Conservation (phyloP, 208 protist genomes). For the Crithidia fasciculata region DNA sequence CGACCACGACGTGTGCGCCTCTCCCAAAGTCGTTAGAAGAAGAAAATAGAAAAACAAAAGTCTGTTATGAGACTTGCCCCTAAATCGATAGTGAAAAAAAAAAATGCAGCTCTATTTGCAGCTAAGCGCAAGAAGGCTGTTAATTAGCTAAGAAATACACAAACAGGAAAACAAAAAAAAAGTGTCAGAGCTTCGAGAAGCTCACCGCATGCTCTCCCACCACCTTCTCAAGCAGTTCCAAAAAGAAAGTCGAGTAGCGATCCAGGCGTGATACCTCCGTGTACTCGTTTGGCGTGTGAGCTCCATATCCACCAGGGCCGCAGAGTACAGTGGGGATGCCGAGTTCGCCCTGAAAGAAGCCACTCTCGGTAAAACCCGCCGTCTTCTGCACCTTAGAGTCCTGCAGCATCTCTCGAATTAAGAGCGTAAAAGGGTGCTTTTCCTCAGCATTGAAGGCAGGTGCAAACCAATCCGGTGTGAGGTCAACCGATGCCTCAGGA, state of each 20-base stretch:
- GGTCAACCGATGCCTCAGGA: conserved; percentile 20
- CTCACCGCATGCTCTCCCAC: background rate
- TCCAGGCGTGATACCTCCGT: conserved; percentile 29
- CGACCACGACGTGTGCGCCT: too few relatives aligned
- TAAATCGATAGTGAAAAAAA: too few relatives aligned
- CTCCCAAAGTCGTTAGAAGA: too few relatives aligned
- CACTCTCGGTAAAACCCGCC: conserved; percentile 41
- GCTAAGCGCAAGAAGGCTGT: too few relatives aligned
- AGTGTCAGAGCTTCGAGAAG: background rate
- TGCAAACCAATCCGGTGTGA: conserved; percentile 5
- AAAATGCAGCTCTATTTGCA: too few relatives aligned
- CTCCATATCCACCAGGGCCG: conserved; percentile 45
- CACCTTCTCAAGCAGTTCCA: background rate
- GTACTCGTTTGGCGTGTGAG: conserved; percentile 53
- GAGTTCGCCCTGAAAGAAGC: conserved; percentile 44
- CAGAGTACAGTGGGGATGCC: conserved; percentile 43
- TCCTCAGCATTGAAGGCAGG: conserved; percentile 31
- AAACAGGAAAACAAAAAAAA: background rate
- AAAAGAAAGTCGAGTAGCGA: background rate
- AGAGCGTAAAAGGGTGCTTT: conserved; percentile 36
- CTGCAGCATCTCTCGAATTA: conserved; percentile 17
- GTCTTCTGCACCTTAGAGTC: conserved; percentile 18
- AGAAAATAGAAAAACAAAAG: too few relatives aligned
- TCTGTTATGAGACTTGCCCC: too few relatives aligned
- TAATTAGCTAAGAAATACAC: background rate